Evolutionary conservation across 139 green algal genomes (phyloP), one percentile per base, ranked within the genome.

Genomic region (Zygnema cylindricum): DNA sequence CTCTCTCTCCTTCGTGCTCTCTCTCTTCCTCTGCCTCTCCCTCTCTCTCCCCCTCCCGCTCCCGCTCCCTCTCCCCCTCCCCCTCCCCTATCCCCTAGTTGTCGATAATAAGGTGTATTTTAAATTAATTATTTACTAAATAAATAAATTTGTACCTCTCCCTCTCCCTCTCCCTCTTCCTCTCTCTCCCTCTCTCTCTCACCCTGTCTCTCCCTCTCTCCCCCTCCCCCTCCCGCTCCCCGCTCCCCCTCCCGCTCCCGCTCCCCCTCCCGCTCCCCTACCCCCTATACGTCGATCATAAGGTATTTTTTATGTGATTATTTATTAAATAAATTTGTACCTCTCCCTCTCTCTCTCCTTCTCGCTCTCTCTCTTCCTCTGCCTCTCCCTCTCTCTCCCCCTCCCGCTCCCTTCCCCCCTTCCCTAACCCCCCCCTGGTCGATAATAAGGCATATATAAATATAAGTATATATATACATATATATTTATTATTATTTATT

Each of bases 391-490:
- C 77, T 55, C 77, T 85, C 77, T 55, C 77, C 1, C 77, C 43
- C 39, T 69, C 43, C 36, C 79, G 33, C 40, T 23, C 41, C 30
- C 43, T 2, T 11, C 41, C 1, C 2, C 38, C 35, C 39, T 30
- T 71, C 35, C 3, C 77, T 36, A 55, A 11, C 71, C 57, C 57
- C 30, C 30, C 30, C 30, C 57, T 30, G 57, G 25, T 30, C 30
- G 57, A 73, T 73, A 30, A 73, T 73, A 30, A 25, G 25, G n/a
- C n/a, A n/a, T n/a, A n/a, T n/a, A n/a, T n/a, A n/a, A n/a, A n/a
- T n/a, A n/a, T 73, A 30, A 73, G 30, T 16, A 35, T 33, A 88
- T 49, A 81, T 30, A 54, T 22, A 75, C 22, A 86, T n/a, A 69
- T 77, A 73, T 30, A n/a, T 73, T 25, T n/a, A n/a, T n/a, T n/a